Conservation (phyloP, 164 flowering plant genomes). For the Litsea cubeba region DNA sequence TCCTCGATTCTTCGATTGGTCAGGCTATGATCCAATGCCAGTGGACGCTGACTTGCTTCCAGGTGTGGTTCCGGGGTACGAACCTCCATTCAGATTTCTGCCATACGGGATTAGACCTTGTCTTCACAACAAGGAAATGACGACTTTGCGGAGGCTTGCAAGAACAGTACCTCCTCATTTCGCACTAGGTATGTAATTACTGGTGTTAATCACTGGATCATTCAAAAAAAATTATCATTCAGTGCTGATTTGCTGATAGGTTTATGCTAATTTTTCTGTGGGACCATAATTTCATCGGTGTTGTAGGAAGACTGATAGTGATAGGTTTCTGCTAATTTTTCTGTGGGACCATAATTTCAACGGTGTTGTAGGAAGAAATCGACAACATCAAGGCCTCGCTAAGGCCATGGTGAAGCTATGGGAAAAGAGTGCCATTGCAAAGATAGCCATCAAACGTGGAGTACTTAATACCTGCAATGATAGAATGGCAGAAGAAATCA, state of each 20-base stretch:
- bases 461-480: constrained; percentile 81
- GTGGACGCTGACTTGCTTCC: constrained; percentile 95
- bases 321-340: background rate
- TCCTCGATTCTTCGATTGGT: constrained; percentile 79
- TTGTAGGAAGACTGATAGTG: no score
- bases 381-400: constrained; percentile 86
- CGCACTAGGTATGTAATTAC: constrained; percentile 64
- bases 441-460: constrained; percentile 94
- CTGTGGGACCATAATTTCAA: background rate
- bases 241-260: background rate
- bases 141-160: constrained; percentile 67
- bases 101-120: constrained; percentile 53
- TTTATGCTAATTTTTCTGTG: background rate
- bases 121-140: constrained; percentile 53
- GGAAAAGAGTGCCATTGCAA: constrained; percentile 84
- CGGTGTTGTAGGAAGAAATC: constrained; percentile 60
- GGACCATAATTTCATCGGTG: background rate
- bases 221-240: background rate
- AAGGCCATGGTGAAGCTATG: constrained; percentile 88
- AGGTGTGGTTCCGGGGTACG: constrained; percentile 52
- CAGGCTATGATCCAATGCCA: constrained; percentile 75
- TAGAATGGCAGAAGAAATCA: constrained; percentile 93
- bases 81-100: constrained; percentile 71
- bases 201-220: background rate
- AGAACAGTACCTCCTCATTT: constrained; percentile 82